Conservation (phyloP, 2,329 filamentous ascomycete species). For the Leptodontidium sp. region DNA sequence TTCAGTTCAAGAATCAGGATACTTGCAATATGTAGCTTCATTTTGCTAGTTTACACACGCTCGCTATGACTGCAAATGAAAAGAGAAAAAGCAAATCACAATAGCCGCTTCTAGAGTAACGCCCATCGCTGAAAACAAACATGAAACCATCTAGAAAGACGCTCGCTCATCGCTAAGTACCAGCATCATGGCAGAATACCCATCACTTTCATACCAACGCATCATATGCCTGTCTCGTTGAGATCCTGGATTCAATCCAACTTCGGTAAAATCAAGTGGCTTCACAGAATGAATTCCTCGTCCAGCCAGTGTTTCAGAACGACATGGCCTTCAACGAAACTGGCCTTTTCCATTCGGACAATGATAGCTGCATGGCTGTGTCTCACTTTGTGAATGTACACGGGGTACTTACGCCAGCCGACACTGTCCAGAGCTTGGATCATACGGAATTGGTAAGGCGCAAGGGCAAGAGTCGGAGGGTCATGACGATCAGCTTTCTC, state of each 20-base stretch:
- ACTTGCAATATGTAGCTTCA: neutral
- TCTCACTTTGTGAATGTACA: conserved; percentile 78
- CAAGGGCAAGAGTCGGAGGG: conserved; percentile 77
- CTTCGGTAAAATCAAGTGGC: neutral
- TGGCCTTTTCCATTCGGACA: conserved; percentile 71
- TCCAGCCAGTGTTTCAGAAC: conserved; percentile 85
- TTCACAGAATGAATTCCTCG: conserved; percentile 66
- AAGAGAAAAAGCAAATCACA: neutral
- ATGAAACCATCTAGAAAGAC: conserved; percentile 3
- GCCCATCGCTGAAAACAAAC: conserved; percentile 13
- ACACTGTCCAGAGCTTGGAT: conserved; percentile 77
- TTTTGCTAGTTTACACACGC: neutral
- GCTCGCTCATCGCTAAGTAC: conserved; percentile 6
- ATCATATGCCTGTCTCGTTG: neutral
- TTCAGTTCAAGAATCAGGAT: too few species aligned
- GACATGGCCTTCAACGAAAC: conserved; percentile 77
- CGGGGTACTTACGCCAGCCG: conserved; percentile 70
- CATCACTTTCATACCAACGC: conserved; percentile 5
- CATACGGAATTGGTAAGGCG: conserved; percentile 84
- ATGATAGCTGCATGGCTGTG: conserved; percentile 94
- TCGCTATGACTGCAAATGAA: conserved; percentile 6
- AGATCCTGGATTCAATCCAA: conserved; percentile 11
- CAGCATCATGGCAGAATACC: neutral
- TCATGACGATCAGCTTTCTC: conserved; percentile 40
- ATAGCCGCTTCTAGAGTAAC: conserved; percentile 13